Base-by-base conservation (phyloP, 2,329 filamentous ascomycete species). In the Gnomoniopsis sp. region DNA sequence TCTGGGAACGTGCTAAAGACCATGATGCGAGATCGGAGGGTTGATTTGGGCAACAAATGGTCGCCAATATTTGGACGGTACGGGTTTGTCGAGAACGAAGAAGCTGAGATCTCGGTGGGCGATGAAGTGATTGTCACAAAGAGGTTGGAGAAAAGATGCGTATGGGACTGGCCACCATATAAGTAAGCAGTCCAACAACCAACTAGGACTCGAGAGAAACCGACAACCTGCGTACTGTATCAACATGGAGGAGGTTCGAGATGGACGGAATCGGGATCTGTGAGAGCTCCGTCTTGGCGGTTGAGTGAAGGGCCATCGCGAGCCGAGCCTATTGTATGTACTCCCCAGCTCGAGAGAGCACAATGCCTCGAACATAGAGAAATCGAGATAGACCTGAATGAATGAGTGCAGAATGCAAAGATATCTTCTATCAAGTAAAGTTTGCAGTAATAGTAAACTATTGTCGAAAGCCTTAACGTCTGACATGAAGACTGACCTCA, bases 61-160 rank as follows among this genome's bases (percentile, higher is more conserved):
- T 83, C 80, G 60, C 88, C 89, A 14, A 78, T 90, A 10, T 92
- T 92, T 77, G 89, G 89, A 11, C 78, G 88, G 48, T 91, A 91
- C 72, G 87, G 80, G 0, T 91, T 90, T 68, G 71, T 88, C 10
- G 49, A 63, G 12, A 63, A 62, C 8, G 64, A 66, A 21, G 63
- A 71, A 17, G 66, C 70, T n/a, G 65, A 67, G 49, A 71, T 88
- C 51, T 70, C 70, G 2, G 77, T 88, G 38, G 85, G 85, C 1
- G 81, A 88, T 69, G 73, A 79, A 49, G 78, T 88, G 60, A 66
- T 69, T 30, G 80, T 88, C 49, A 77, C 75, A 10, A 77, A 73
- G 65, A 75, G 77, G n/a, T 11, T 58, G 22, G 47, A 52, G 12
- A 55, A 61, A 17, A 44, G 59, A 14, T 41, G 51, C 33, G 51